Percentiles rank a stretch among this genome's conserved stretches.
Conservation (phyloP, 2,329 filamentous ascomycete species). For the Colletotrichum eleusines region DNA sequence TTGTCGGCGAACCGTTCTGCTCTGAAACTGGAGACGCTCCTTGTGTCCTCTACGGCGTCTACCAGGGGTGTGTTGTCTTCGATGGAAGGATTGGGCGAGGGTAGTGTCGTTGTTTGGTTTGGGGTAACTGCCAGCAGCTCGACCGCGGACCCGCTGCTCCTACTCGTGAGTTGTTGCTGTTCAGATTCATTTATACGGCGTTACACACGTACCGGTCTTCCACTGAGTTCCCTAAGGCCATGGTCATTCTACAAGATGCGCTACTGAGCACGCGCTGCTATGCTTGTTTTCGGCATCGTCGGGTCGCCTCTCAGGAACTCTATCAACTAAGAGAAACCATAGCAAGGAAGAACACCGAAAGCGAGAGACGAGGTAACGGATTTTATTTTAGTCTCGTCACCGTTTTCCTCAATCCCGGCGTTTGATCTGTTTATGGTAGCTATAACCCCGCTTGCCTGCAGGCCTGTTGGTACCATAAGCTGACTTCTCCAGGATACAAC, state of each 20-base stretch:
- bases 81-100: neutral
- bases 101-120: neutral
- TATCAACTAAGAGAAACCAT: neutral
- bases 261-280: neutral
- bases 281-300: neutral
- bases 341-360: accelerated
- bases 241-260: neutral
- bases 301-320: neutral
- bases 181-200: neutral
- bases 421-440: neutral
- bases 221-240: neutral
- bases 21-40: neutral
- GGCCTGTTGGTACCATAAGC: neutral
- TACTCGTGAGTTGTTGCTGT: neutral
- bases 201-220: neutral
- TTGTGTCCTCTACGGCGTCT: neutral
- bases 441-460: neutral
- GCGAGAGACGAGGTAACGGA: neutral
- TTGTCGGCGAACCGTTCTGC: neutral
- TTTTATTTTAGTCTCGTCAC: neutral
- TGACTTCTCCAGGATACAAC: neutral
- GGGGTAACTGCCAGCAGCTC: neutral
- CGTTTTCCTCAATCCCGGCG: neutral
- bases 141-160: neutral
- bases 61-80: neutral